Base-by-base conservation (phyloP, 2,329 filamentous ascomycete genomes). In the Diplodia sapinea region DNA sequence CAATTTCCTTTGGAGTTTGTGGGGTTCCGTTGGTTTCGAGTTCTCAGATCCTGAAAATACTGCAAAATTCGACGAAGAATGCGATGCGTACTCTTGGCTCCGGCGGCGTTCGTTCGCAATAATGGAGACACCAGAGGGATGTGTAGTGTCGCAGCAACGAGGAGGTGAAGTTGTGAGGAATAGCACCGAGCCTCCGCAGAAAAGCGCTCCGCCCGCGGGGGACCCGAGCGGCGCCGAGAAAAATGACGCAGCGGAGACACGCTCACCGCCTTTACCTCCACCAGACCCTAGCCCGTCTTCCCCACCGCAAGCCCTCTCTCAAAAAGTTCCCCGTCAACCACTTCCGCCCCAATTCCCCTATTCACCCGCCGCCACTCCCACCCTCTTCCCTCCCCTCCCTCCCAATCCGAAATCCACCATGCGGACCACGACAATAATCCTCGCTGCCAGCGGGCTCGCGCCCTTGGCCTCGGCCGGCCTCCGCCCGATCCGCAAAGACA, bases 291-390 rank as follows among this genome's bases (percentile, higher is more conserved):
- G 9, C 56, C 20, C 13, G 7, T 12, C 9, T 26, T 23, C 56
- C 26, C 56, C 43, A 63, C 59, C 29, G 47, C 13, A 4, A n/a
- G 8, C 8, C 13, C 47, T n/a, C 47, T 47, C 17, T 47, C 54
- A 56, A 63, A 61, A 63, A 63, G 59, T 63, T 63, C 59, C 59
- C 47, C 47, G 59, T 63, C 59, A 51, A 63, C n/a, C 36, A 38
- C 36, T 38, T 47, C 57, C 23, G 17, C 40, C 40, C 40, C 11
- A 43, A 50, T 20, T 49, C 59, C 20, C 31, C 47, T 38, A 33
- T 38, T n/a, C 31, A 15, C n/a, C 59, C 31, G 4, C 31, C 17
- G 13, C 11, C 36, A 38, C 33, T 47, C 23, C 26, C 23, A 23
- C 59, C 43, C 31, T 4, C 23, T 20, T 1, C 55, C 8, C 33